Evolutionary conservation across 768 basidiomycete genomes (phyloP).

Genomic region (Boletus reticulatus): DNA sequence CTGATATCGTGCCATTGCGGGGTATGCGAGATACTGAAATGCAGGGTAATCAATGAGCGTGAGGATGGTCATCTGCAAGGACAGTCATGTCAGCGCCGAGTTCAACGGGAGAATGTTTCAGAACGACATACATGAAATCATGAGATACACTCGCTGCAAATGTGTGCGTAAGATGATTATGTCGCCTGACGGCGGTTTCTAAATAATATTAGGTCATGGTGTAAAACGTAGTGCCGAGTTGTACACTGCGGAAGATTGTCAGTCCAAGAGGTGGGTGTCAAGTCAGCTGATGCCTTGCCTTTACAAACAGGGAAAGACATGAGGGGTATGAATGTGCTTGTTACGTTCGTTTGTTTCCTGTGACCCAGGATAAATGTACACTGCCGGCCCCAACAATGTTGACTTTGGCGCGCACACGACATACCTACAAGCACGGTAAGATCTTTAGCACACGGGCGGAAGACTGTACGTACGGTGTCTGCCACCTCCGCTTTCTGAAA

Average conservation of each 20-base stretch:
- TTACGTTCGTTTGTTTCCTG: slow-evolving; percentile 46
- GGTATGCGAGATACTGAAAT: slow-evolving; percentile 28
- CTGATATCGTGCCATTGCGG: slow-evolving; percentile 25
- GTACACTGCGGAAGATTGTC: slow-evolving; percentile 23
- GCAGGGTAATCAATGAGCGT: slow-evolving; percentile 23
- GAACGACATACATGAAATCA: slow-evolving; percentile 21
- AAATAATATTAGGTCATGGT: slow-evolving; percentile 24
- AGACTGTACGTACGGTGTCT: slow-evolving; percentile 57
- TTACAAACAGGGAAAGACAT: slow-evolving; percentile 20
- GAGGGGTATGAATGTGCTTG: not conserved
- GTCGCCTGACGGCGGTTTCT: slow-evolving; percentile 23
- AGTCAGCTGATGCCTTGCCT: slow-evolving; percentile 12
- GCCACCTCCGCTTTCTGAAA: slow-evolving; percentile 76
- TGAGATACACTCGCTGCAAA: slow-evolving; percentile 29
- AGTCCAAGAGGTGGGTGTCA: not conserved
- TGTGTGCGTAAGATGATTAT: slow-evolving; percentile 27
- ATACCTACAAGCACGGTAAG: slow-evolving; percentile 49
- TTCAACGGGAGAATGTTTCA: not conserved
- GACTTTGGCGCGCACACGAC: slow-evolving; percentile 74
- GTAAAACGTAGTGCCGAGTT: slow-evolving; percentile 26
- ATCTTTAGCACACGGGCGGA: not conserved
- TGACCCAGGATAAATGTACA: slow-evolving; percentile 73
- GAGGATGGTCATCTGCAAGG: slow-evolving; percentile 25
- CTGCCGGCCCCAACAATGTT: slow-evolving; percentile 74
- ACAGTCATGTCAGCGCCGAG: not conserved